Percentiles rank a stretch among this genome's conserved stretches.
Conservation (phyloP, 2,329 filamentous ascomycete genomes). For the Akanthomyces lecanii region DNA sequence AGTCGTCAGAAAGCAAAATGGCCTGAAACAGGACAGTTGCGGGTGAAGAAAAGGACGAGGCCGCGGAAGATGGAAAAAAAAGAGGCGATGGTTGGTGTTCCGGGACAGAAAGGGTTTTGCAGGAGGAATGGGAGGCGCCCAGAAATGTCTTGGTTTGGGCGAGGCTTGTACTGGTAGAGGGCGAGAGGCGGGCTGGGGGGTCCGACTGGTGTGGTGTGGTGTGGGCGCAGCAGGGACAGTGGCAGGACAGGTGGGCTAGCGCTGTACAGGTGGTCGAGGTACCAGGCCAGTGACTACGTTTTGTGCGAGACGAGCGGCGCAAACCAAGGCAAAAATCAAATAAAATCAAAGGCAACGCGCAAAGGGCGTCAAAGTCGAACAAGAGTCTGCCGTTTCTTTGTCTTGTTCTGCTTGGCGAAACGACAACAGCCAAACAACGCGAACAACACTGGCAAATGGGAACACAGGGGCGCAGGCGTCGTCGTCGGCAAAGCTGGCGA, state of each 20-base stretch:
- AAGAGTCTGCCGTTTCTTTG: not conserved
- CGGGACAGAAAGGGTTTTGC: conserved; percentile 7
- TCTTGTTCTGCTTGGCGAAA: not conserved
- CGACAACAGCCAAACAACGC: not conserved
- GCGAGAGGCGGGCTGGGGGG: not conserved
- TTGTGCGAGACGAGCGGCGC: too few relatives aligned
- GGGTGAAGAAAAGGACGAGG: not conserved
- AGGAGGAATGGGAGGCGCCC: conserved; percentile 11
- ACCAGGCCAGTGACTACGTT: too few relatives aligned
- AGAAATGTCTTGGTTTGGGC: conserved; percentile 4
- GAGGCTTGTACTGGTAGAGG: not conserved
- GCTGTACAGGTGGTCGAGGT: not conserved
- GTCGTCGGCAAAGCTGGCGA: not conserved
- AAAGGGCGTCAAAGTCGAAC: too few relatives aligned
- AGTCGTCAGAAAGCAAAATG: not conserved
- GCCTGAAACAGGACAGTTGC: not conserved
- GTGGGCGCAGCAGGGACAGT: not conserved
- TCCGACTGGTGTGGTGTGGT: not conserved
- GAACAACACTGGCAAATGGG: not conserved
- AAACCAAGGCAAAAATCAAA: not conserved
- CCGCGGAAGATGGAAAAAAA: not conserved
- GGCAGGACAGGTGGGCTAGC: not conserved
- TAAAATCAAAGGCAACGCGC: not conserved
- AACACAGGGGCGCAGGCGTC: not conserved
- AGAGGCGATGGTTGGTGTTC: conserved; percentile 9